Conservation (phyloP, 257 asterid genomes). For the Henckelia pumila region DNA sequence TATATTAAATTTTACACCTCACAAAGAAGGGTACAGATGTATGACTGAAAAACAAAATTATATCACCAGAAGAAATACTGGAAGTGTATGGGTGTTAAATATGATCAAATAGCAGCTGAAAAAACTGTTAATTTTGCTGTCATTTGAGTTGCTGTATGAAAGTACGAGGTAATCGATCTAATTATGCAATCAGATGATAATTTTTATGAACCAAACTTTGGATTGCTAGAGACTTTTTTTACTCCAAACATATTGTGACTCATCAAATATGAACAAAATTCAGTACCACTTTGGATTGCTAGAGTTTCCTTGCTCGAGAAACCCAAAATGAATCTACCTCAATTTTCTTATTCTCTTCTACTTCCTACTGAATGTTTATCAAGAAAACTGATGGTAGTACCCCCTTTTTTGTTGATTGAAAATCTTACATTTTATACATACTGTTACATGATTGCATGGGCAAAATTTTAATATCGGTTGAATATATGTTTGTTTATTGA, state of each 20-base stretch:
- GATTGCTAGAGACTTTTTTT: too few relatives aligned
- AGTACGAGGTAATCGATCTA: not conserved
- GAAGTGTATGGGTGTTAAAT: not conserved
- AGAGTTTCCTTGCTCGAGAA: slow-evolving; percentile 9
- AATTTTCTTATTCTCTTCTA: slow-evolving; percentile 4
- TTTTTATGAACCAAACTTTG: too few relatives aligned
- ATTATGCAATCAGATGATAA: too few relatives aligned
- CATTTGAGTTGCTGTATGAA: not conserved
- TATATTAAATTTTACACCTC: too few relatives aligned
- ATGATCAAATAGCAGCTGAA: not conserved
- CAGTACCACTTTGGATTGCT: slow-evolving; percentile 19
- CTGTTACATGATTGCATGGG: slow-evolving; percentile 9
- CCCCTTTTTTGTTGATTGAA: not conserved
- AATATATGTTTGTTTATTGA: not conserved
- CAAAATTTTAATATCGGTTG: slow-evolving; percentile 7
- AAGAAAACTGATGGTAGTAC: not conserved
- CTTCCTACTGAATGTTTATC: not conserved
- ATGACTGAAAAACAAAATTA: too few relatives aligned
- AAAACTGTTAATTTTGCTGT: not conserved
- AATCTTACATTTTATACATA: not conserved
- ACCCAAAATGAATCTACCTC: slow-evolving; percentile 2
- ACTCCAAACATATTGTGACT: too few relatives aligned
- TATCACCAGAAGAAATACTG: not conserved
- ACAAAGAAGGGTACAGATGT: too few relatives aligned
- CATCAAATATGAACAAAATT: slow-evolving; percentile 17